Base-by-base conservation (phyloP, 202 grass and related monocot genomes). In the Eragrostis tef region DNA sequence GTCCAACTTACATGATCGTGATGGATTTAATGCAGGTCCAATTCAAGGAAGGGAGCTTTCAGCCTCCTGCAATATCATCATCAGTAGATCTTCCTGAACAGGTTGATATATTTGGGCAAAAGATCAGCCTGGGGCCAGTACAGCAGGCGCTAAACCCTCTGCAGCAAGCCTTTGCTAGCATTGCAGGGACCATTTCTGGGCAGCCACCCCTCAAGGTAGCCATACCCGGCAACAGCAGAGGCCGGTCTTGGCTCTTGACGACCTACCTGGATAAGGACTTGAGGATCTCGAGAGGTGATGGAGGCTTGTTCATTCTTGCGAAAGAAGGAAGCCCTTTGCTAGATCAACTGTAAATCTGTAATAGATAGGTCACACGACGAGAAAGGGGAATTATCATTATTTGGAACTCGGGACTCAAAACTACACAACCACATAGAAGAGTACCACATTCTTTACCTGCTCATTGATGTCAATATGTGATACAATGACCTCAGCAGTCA, bases 221-320 rank as follows among this genome's bases (percentile, higher is more conserved):
- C 0, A 83, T 98, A 56, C 88, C 90, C 2, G 64, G 86, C 44
- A 88, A 91, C 84, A 91, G 89, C 78, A 81, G 85, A 71, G 87
- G 69, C 3, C 70, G 46, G 49, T 93, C 95, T 0, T 95, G 95
- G 92, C 95, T 98, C 76, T 66, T 98, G 90, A 98, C 86, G 19
- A 98, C 95, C 47, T 95, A 94, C 86, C 83, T 98, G 6, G 92
- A 98, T 67, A 85, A 91, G 61, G 92, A 98, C 59, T 78, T 98
- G 10, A 94, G 95, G 81, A 91, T 98, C 67, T 98, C 95, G 1
- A 94, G 90, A 81, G 95, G 95, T 0, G 92, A 98, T 60, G 92
- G 95, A 11, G 92, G 95, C 17, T 62, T 98, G 42, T 98, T 98
- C 81, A 73, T 98, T 80, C 95, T 98, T 51, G 92, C 67, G 34